Percentiles rank a stretch among this genome's conserved stretches.
These are phyloP conservation scores for maize (Zea mays) DNA, from an alignment of 176 grass and related monocot genomes.

Conservation along the genomic window DNA sequence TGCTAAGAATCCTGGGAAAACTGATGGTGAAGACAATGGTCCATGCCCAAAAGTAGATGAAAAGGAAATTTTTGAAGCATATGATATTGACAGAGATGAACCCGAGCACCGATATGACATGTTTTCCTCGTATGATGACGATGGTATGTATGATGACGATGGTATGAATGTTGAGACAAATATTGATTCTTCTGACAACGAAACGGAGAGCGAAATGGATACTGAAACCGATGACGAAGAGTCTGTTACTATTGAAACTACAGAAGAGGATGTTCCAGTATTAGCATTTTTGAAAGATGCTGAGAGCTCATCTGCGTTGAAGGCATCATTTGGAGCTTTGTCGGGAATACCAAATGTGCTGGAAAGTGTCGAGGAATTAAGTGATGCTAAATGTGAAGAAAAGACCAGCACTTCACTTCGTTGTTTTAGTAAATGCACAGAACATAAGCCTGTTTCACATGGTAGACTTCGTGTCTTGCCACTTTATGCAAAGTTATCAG, in stretches of 20 bases:
- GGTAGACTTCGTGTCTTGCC: constrained; percentile 66
- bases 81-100: constrained; percentile 64
- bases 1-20: constrained; percentile 46
- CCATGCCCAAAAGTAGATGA: constrained; percentile 56
- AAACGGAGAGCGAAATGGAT: constrained; percentile 63
- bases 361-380: constrained; percentile 16
- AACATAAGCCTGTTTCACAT: constrained; percentile 26
- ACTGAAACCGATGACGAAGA: constrained; percentile 67
- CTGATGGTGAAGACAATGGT: constrained; percentile 16
- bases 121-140: constrained; percentile 60
- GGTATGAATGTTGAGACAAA: constrained; percentile 43
- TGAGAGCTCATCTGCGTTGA: constrained; percentile 60
- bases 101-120: constrained; percentile 58
- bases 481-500: constrained; percentile 93
- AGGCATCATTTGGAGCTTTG: constrained; percentile 76
- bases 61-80: constrained; percentile 91
- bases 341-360: constrained; percentile 45
- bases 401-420: constrained; percentile 29
- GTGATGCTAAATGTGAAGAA: constrained; percentile 33
- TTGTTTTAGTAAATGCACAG: constrained; percentile 26
- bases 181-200: constrained; percentile 66
- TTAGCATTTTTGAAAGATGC: constrained; percentile 68
- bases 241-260: constrained; percentile 30
- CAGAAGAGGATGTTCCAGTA: constrained; percentile 52
- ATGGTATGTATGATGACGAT: constrained; percentile 52